phyloP scores from a whole-genome alignment of 768 basidiomycete genomes.

The Lentinula sp. region DNA sequence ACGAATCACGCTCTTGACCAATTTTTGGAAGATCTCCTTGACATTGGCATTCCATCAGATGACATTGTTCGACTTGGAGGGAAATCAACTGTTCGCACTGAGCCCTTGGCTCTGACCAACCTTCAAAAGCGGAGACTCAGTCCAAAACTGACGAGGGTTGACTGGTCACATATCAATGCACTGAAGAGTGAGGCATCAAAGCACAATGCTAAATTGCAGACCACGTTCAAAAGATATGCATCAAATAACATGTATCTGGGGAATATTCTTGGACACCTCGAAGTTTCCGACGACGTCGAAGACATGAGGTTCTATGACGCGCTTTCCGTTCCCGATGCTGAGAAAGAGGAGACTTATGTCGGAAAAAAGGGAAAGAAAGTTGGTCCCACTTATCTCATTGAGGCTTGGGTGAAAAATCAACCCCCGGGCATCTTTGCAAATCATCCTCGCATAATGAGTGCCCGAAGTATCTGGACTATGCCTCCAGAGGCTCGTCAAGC shows the following conservation, averaged over 20 bases:
- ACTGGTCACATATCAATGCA: slow-evolving; percentile 36
- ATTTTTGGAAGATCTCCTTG: slow-evolving; percentile 56
- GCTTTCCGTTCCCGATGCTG: slow-evolving; percentile 32
- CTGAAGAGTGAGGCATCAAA: slow-evolving; percentile 20
- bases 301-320: slow-evolving; percentile 38
- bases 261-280: slow-evolving; percentile 38
- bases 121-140: slow-evolving; percentile 25
- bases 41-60: slow-evolving; percentile 44
- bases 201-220: slow-evolving; percentile 17
- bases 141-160: slow-evolving; percentile 19
- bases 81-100: slow-evolving; percentile 45
- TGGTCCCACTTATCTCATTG: slow-evolving; percentile 34
- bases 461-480: slow-evolving; percentile 32
- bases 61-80: slow-evolving; percentile 56
- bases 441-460: slow-evolving; percentile 16
- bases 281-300: slow-evolving; percentile 30
- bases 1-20: slow-evolving; percentile 75
- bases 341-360: slow-evolving; percentile 38
- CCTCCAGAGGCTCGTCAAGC: slow-evolving; percentile 16
- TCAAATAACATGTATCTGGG: slow-evolving; percentile 11
- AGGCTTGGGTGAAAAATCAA: slow-evolving; percentile 37
- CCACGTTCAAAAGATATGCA: slow-evolving; percentile 21
- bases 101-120: slow-evolving; percentile 30
- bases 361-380: slow-evolving; percentile 31
- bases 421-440: slow-evolving; percentile 36